A percentile compares a stretch with the other conserved stretches of the same genome.
phyloP scores from a whole-genome alignment of 2,329 filamentous ascomycete species.

The Fusarium verrucosum region DNA sequence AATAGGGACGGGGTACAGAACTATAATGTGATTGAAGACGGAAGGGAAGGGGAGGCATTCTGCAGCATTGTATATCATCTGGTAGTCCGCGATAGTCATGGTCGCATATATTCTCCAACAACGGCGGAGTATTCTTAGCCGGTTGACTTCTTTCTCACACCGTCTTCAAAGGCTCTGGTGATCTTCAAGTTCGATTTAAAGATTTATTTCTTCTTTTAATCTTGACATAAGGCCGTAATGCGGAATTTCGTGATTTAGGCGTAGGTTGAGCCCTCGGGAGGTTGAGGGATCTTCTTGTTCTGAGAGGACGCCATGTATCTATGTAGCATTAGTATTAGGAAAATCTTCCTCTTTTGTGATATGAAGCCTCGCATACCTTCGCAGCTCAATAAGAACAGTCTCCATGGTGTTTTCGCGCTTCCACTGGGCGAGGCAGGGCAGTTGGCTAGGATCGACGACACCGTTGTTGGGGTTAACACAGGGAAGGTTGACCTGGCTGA shows the following conservation, averaged over 20 bases:
- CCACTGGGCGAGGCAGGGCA: slow-evolving; percentile 90
- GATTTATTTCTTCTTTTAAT: slow-evolving; percentile 9
- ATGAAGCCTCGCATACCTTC: slow-evolving; percentile 64
- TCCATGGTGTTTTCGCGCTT: slow-evolving; percentile 95
- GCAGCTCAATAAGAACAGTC: slow-evolving; percentile 86
- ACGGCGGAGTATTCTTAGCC: slow-evolving; percentile 21
- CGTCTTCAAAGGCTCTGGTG: slow-evolving; percentile 4
- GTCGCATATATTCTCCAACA: slow-evolving; percentile 31
- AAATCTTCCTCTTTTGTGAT: not conserved
- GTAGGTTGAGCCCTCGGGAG: slow-evolving; percentile 78
- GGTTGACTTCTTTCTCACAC: slow-evolving; percentile 29
- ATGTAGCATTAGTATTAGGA: not conserved
- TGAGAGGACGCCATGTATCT: slow-evolving; percentile 93
- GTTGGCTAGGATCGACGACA: slow-evolving; percentile 82
- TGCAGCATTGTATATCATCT: slow-evolving; percentile 42
- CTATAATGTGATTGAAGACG: slow-evolving; percentile 34
- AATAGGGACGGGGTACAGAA: slow-evolving; percentile 26
- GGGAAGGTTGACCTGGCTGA: slow-evolving; percentile 95
- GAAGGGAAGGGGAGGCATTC: slow-evolving; percentile 16
- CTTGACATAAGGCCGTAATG: slow-evolving; percentile 18
- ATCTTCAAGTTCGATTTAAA: slow-evolving; percentile 18
- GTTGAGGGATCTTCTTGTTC: slow-evolving; percentile 96
- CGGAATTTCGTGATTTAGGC: slow-evolving; percentile 37
- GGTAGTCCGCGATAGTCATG: slow-evolving; percentile 42
- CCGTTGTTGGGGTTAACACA: slow-evolving; percentile 86